Conservation (phyloP, 495 filamentous ascomycete genomes). For the Penicillium coprophilum region DNA sequence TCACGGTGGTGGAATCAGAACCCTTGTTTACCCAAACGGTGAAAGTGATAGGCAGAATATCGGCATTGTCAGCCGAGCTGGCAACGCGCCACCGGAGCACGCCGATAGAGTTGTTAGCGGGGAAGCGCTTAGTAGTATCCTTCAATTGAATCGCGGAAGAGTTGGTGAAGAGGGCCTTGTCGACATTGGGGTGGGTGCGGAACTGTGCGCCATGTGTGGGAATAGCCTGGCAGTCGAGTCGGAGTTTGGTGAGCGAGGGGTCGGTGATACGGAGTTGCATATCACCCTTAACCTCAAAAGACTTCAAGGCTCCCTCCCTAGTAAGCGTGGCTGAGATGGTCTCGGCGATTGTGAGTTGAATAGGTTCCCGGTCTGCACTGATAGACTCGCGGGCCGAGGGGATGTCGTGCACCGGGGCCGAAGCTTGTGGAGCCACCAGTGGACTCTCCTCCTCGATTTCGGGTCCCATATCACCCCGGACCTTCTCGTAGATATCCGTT, state of each 20-base stretch:
- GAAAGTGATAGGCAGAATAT: conserved; percentile 81
- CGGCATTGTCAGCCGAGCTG: conserved; percentile 69
- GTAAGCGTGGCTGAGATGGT: conserved; percentile 82
- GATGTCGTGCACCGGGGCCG: conserved; percentile 54
- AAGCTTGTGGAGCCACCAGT: conserved; percentile 64
- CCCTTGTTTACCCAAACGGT: conserved; percentile 94
- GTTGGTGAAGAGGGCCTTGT: conserved; percentile 76
- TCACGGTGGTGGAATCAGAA: conserved; percentile 76
- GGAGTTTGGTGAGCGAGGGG: conserved; percentile 81
- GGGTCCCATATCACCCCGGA: conserved; percentile 82
- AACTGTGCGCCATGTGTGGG: conserved; percentile 80
- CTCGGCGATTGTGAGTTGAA: conserved; percentile 85
- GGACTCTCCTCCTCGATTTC: conserved; percentile 76
- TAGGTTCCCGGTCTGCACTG: conserved; percentile 69
- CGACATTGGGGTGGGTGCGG: conserved; percentile 92
- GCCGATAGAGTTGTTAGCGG: conserved; percentile 83
- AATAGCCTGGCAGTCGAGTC: conserved; percentile 72
- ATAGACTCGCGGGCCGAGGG: conserved; percentile 61
- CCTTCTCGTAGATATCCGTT: conserved; percentile 92
- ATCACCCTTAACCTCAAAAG: conserved; percentile 85
- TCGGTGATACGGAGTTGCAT: conserved; percentile 86
- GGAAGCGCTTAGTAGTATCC: conserved; percentile 82
- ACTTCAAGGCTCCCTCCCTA: conserved; percentile 79
- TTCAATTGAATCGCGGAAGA: conserved; percentile 79
- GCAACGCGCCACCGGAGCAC: conserved; percentile 85